Base-by-base conservation (phyloP, 768 basidiomycete genomes). In the Tulasnella sp. region DNA sequence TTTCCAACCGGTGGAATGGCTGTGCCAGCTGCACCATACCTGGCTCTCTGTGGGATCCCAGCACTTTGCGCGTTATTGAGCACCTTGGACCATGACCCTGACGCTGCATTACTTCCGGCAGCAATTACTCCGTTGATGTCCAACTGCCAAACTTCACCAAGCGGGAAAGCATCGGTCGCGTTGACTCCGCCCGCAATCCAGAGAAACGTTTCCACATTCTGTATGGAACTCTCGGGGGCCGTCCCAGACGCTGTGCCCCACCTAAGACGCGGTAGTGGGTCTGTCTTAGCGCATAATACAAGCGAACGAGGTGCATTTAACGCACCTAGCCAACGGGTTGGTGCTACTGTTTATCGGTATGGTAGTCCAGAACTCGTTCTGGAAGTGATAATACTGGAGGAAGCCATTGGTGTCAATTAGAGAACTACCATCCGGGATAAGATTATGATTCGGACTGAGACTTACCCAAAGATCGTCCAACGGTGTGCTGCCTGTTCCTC, bases 241-340 rank as follows among this genome's bases (percentile, higher is more conserved):
- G 81, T 83, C 1, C 88, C 88, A 50, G 88, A 88, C 17, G 79
- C 78, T 1, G 86, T 82, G 44, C 82, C 82, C 79, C 80, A 88
- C 21, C 85, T 77, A 53, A 83, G 68, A 24, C 81, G 73, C 32
- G 88, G 34, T 7, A 38, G 34, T n/a, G n/a, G n/a, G n/a, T 38
- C 34, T 15, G 88, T 4, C 76, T 73, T 24, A 75, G 76, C 19
- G 78, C 68, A 10, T 79, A 73, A 3, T 15, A 9, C 13, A 26
- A 27, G 43, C n/a, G n/a, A 48, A n/a, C n/a, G 42, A n/a, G 11
- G 11, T 43, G n/a, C n/a, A n/a, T n/a, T n/a, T 38, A 38, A 38
- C 34, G 15, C 15, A 38, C 34, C 34, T 27, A 11, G 30, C 48
- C 24, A 30, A 23, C 8, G 48, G 51, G 8, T 41, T 54, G 17